These are phyloP conservation scores for Neocallimastix lanati DNA, from an alignment of 192 early-diverging fungal species.

Conservation along the genomic window DNA sequence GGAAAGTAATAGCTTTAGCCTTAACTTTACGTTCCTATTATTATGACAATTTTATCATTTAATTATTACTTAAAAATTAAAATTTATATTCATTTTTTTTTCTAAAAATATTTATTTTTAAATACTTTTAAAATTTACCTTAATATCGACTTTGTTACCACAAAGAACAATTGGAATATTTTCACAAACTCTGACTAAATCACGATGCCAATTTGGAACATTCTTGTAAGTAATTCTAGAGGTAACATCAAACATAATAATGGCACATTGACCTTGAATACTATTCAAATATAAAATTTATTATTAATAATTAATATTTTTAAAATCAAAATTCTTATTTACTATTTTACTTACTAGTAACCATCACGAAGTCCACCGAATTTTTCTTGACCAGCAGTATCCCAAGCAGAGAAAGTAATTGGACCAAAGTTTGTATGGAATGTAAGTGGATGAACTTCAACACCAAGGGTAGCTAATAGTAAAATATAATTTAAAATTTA, in stretches of 20 bases:
- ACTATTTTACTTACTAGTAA: constrained; percentile 90
- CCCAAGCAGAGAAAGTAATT: constrained; percentile 99
- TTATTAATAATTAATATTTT: neutral
- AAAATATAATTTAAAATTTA: too few species aligned
- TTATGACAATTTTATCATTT: too few species aligned
- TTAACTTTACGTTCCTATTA: constrained; percentile 98
- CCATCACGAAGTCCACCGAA: constrained; percentile 99
- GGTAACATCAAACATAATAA: constrained; percentile 99
- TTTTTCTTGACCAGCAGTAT: constrained; percentile 99
- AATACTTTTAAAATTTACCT: constrained; percentile 46
- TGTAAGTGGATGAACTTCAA: constrained; percentile 92
- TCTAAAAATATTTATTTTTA: too few species aligned
- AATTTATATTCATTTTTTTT: too few species aligned
- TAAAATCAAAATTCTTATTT: too few species aligned
- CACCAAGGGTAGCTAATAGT: constrained; percentile 98
- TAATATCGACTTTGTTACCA: constrained; percentile 99
- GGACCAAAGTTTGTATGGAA: constrained; percentile 96
- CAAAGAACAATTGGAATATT: constrained; percentile 99
- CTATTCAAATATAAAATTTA: constrained; percentile 3
- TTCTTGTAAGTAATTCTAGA: constrained; percentile 99
- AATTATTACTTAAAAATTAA: too few species aligned
- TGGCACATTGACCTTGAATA: constrained; percentile 97
- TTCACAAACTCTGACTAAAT: constrained; percentile 97
- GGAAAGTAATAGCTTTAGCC: constrained; percentile 99
- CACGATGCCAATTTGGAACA: constrained; percentile 99